Base-by-base conservation (phyloP, 139 green algal species). In the Chlamydomonas asymmetrica region DNA sequence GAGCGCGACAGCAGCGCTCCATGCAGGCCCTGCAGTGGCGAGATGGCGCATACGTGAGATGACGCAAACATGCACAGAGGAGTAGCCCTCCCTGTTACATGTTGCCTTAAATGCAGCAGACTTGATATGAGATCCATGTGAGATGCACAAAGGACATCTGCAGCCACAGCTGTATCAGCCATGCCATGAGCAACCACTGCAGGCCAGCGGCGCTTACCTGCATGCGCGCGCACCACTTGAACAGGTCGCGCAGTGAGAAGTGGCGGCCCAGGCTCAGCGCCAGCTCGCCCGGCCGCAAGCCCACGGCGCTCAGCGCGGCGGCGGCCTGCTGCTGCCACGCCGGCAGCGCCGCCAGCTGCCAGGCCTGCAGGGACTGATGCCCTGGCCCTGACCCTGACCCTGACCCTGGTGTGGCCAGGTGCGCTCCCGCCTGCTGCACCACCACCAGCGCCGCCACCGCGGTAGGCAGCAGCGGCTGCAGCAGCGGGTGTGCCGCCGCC, bases 161-260 rank as follows among this genome's bases (percentile, higher is more conserved):
- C n/a, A n/a, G n/a, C n/a, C n/a, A n/a, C n/a, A n/a, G n/a, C n/a
- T n/a, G n/a, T n/a, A n/a, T n/a, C n/a, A n/a, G n/a, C n/a, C n/a
- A n/a, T n/a, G n/a, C n/a, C n/a, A n/a, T n/a, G n/a, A n/a, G n/a
- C n/a, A n/a, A n/a, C n/a, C n/a, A n/a, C n/a, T n/a, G n/a, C n/a
- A n/a, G n/a, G 38, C 78, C 7, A 65, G 54, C 40, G 16, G 38
- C 0, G 49, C 59, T 59, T 69, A 90, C 87, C 82, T 78, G 56
- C 83, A 98, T 90, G 74, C 94, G 85, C 3, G 64, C 57, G 63
- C 84, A 90, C 94, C 92, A 97, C 81, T 97, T 97, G 70, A 92
- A 80, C 25, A 96, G 34, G 41, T 98, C 94, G 8, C 94, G 80
- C 8, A 94, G 45, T 2, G 80, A 91, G 56, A 94, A 92, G 72